Evolutionary conservation across 75 land plant species (phyloP), one percentile per base, ranked within the genome.

Genomic region (Picea sitchensis): DNA sequence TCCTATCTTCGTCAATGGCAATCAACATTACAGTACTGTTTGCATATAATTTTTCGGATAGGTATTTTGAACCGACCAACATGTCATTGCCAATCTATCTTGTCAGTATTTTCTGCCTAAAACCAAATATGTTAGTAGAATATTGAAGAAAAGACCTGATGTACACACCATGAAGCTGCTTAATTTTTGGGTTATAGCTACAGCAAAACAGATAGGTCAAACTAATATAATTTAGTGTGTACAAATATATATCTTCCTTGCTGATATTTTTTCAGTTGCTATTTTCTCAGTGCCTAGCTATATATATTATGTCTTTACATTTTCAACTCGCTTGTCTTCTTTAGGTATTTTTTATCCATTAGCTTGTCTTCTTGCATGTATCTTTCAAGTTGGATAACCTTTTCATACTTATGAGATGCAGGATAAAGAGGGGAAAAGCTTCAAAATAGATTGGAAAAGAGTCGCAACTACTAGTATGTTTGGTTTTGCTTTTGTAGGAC

Each of bases 401-500:
- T 38, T 44, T 71, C n/a, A 44, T 71, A 20, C 54, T 71, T 3
- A n/a, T n/a, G 23, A 71, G 41, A 57, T 58, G 60, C 59, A 75
- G 59, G 76, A 30, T 58, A 75, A 75, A 61, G 84, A 63, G 76
- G 78, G 59, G 31, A 76, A 81, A 75, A 82, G 88, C 31, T 77
- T 87, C 44, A 85, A 83, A 59, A 79, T 93, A 34, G 83, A 94
- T 56, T 94, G 98, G 99, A 91, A 77, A 87, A 86, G 98, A 57
- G 98, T 90, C 21, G 92, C 87, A 26, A 87, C 81, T 13, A 86
- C 95, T 9, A 91, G 98, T 80, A 77, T 88, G 80, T 97, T 97
- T 87, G 99, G 99, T 11, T 82, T 95, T 76, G 90, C 87, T 60
- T 97, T 97, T 82, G 98, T 95, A 81, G 99, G 98, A 75, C 99